phyloP scores from a whole-genome alignment of 805 yeast species.

The Jamesozyma gamospora region DNA sequence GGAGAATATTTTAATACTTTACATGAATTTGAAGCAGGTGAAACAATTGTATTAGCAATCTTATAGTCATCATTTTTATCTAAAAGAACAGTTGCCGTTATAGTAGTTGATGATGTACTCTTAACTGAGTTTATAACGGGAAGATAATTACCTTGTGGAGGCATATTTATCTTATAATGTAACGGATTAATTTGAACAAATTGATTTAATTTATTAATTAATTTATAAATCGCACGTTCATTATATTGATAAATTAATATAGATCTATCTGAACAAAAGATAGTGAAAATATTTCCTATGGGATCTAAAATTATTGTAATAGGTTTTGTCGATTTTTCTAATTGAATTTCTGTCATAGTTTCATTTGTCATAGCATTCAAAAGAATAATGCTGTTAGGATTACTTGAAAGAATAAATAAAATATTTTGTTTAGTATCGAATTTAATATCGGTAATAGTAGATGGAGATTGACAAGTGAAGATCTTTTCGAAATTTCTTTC shows the following conservation, averaged over 20 bases:
- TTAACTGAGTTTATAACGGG: conserved; percentile 26
- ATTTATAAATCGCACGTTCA: conserved; percentile 16
- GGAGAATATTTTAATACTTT: conserved; percentile 30
- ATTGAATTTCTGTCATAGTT: conserved; percentile 10
- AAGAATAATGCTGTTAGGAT: conserved; percentile 14
- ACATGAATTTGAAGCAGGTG: conserved; percentile 22
- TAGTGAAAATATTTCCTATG: conserved; percentile 18
- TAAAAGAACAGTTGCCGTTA: conserved; percentile 19
- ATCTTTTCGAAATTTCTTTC: conserved; percentile 3
- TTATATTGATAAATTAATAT: conserved; percentile 22
- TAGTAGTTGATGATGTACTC: conserved; percentile 12
- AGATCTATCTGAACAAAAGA: conserved; percentile 21
- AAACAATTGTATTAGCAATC: conserved; percentile 19
- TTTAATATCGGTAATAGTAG: conserved; percentile 25
- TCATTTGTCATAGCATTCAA: conserved; percentile 10
- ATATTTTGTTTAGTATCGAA: conserved; percentile 10
- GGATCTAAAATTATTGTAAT: conserved; percentile 24
- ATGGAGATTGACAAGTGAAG: conserved; percentile 11
- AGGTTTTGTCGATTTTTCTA: conserved; percentile 15
- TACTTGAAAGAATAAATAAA: conserved; percentile 18
- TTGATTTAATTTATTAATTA: conserved; percentile 18
- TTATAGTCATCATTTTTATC: conserved; percentile 23
- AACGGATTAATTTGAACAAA: conserved; percentile 24
- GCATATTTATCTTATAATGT: conserved; percentile 27
- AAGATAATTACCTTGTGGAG: conserved; percentile 25